Base-by-base conservation (phyloP, 2,329 filamentous ascomycete genomes). In the Trichoderma sp. region DNA sequence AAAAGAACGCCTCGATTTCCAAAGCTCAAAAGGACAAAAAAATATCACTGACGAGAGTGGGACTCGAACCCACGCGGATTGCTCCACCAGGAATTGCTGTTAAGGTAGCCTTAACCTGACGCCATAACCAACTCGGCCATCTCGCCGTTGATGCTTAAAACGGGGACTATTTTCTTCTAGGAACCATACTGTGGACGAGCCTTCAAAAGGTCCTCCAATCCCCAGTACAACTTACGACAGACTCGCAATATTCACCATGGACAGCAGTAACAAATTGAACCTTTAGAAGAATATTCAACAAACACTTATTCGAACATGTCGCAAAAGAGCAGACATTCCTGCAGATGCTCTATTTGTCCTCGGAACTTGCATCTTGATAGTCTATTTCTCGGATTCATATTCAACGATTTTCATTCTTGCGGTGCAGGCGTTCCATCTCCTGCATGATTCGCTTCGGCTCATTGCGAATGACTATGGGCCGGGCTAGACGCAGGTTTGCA, bases 361-460 rank as follows among this genome's bases (percentile, higher is more conserved):
- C 14, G 5, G 10, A 16, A 8, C 14, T 43, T 24, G 49, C 49
- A 60, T 39, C 37, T 32, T 49, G 54, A 59, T 55, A 5, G 13
- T 14, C 32, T 4, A n/a, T 8, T 18, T 14, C 49, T 30, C 28
- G 2, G 52, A 18, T 3, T 26, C 32, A 7, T 7, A 14, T 21
- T 63, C 32, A 32, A 4, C 26, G 13, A 13, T 18, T 5, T 28
- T 61, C 28, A 16, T 46, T 8, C n/a, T 21, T 13, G 37, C 69
- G 32, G 37, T 70, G 49, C 37, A 34, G 34, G 21, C 58, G 61
- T 4, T 60, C 70, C 66, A 75, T 66, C 70, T 72, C 72, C 66
- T 74, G 70, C 70, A 75, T 73, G 52, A 72, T 74, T 39, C 70
- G 39, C 66, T 74, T 74, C 14, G 73, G 72, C 43, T 72, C 72